Conservation (phyloP, 345 rosid species). For the Excoecaria cochinchinensis region DNA sequence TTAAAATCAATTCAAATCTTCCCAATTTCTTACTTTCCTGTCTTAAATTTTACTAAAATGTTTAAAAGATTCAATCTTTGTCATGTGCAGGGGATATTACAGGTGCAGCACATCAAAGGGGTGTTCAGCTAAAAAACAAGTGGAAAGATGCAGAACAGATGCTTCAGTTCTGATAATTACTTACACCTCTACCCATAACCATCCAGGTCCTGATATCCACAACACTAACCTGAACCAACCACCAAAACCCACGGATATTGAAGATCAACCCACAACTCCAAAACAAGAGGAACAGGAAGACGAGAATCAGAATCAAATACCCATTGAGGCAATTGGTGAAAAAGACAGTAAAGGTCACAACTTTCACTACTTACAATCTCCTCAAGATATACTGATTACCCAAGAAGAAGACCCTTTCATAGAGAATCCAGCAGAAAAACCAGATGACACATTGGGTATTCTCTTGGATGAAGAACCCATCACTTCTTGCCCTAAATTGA, state of each 20-base stretch:
- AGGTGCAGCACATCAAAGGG: constrained; percentile 76
- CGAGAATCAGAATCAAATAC: constrained; percentile 13
- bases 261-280: constrained; percentile 8
- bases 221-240: constrained; percentile 15
- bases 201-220: constrained; percentile 46
- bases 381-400: constrained; percentile 36
- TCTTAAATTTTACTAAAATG: neutral
- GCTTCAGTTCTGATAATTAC: constrained; percentile 62
- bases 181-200: constrained; percentile 64
- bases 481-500: constrained; percentile 23
- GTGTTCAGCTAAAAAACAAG: constrained; percentile 71
- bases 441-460: constrained; percentile 26
- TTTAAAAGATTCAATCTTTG: neutral
- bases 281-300: constrained; percentile 25
- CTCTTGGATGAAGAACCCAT: constrained; percentile 52
- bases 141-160: constrained; percentile 68
- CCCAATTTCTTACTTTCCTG: neutral
- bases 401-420: constrained; percentile 37
- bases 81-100: constrained; percentile 58
- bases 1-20: neutral
- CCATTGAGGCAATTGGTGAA: constrained; percentile 10
- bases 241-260: constrained; percentile 1
- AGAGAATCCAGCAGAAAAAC: constrained; percentile 18
- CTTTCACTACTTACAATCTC: constrained; percentile 49
- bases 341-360: constrained; percentile 30